Base-by-base conservation (phyloP, 768 basidiomycete species). In the Clathrus columnatus region DNA sequence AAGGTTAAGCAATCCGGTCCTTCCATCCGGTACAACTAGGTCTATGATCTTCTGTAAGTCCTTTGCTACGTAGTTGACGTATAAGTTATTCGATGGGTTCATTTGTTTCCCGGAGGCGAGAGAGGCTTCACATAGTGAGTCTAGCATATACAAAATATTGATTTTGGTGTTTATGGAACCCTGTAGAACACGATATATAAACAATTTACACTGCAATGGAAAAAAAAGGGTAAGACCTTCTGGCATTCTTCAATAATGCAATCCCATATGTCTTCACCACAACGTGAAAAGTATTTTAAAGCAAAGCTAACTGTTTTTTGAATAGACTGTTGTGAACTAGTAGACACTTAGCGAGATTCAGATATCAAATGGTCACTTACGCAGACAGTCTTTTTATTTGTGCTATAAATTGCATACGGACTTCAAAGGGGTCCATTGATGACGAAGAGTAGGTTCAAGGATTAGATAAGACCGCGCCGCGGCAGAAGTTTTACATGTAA, bases 261-360 rank as follows among this genome's bases (percentile, higher is more conserved):
- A 61, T 94, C 91, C 93, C 92, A 95, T 10, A 95, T 68, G 67
- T 96, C 91, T 63, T 95, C 91, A 5, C 89, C 91, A 54, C 91
- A 93, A 55, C 79, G 79, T 5, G 84, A 74, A 52, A 86, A 92
- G 64, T 87, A 84, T 67, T 92, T 92, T 54, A 93, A 75, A 0
- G 91, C 89, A 63, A 83, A 94, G 7, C 78, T 75, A 28, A 94
- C 92, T 30, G 88, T 85, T 67, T 86, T 89, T 68, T 90, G 87
- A 51, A 94, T 93, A 11, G 89, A 92, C 63, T 82, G 83, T 64
- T 91, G 90, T 26, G 90, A 83, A 62, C 87, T 91, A 57, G 14
- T 21, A 28, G 17, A 51, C 14, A 1, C 51, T 36, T 43, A 11
- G 23, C 26, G 26, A 7, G 18, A 27, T 27, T 50, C 41, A 44